Evolutionary conservation across 169 alveolate genomes (phyloP).

Genomic region (Plasmodium inui): DNA sequence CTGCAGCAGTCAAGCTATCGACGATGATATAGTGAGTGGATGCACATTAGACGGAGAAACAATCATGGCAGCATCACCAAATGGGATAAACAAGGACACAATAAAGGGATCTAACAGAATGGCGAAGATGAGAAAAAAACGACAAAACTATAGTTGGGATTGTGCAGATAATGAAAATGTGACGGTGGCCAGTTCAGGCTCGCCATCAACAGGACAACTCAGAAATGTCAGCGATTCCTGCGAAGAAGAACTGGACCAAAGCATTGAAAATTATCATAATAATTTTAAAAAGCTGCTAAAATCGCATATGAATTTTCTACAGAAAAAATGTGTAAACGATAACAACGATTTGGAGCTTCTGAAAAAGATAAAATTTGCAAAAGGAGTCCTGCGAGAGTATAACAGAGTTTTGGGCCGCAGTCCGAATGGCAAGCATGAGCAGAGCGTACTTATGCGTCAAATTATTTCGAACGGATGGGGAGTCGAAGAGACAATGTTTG

Average conservation of each 20-base stretch:
- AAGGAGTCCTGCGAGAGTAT: conserved; percentile 20
- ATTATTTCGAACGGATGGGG: not conserved
- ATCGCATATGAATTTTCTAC: not conserved
- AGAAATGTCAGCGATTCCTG: not conserved
- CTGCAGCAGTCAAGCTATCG: not conserved
- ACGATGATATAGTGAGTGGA: conserved; percentile 1
- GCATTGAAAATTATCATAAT: conserved; percentile 8
- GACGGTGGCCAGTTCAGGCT: not conserved
- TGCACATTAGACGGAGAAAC: not conserved
- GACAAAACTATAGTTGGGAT: not conserved
- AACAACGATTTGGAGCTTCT: conserved; percentile 12
- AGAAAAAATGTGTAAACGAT: conserved; percentile 13
- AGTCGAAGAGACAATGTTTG: not conserved
- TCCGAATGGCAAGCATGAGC: not conserved
- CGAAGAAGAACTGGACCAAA: not conserved
- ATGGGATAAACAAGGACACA: not conserved
- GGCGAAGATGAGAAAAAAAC: not conserved
- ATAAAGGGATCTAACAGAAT: not conserved
- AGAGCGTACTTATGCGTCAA: not conserved
- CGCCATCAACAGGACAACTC: not conserved
- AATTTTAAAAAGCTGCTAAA: conserved; percentile 6
- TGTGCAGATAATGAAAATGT: not conserved
- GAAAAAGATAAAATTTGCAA: conserved; percentile 40
- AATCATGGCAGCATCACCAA: not conserved
- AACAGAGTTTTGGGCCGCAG: not conserved